Base-by-base conservation (phyloP, 768 basidiomycete genomes). In the Kwoniella newhampshirensis region DNA sequence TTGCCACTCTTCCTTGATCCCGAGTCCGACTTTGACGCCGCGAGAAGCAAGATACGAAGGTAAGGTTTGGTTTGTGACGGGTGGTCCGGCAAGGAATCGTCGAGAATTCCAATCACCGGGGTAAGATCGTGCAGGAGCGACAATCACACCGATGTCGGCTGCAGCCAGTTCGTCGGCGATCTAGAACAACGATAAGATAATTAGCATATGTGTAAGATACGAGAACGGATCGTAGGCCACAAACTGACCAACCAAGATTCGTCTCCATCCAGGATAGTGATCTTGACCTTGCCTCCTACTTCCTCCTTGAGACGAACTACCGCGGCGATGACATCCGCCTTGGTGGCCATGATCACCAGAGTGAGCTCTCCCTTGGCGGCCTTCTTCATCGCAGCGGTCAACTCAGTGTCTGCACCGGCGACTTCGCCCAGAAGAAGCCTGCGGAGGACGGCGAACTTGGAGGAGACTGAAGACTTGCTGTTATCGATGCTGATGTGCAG, bases 401-500 rank as follows among this genome's bases (percentile, higher is more conserved):
- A 59, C 26, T 81, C 80, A 4, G 79, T 71, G 78, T 57, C 78
- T 61, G 20, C 78, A 66, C 40, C 75, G 60, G 9, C 77, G 78
- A 68, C 69, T 25, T 32, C 32, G 6, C 70, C 70, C 21, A 86
- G 77, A 7, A 94, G 78, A 36, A 91, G 77, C 7, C 81, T 78
- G 1, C 91, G 82, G 42, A 96, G 77, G 3, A 84, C 79, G 13
- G 86, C 86, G 59, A 94, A 85, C 63, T 91, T 85, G n/a, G 86
- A 87, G 75, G 90, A 90, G 27, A 90, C 80, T 58, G 88, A 87
- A 0, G 81, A 78, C 13, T 76, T 78, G 20, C 77, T 77, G 66
- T 83, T 82, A 66, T 84, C 83, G 41, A 91, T 71, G 13, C 78
- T 65, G 62, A 92, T 78, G 63, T 91, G 89, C 4, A 92, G 72